Base-by-base conservation (phyloP, 352 stramenopile species). In the Phytophthora aleatoria region DNA sequence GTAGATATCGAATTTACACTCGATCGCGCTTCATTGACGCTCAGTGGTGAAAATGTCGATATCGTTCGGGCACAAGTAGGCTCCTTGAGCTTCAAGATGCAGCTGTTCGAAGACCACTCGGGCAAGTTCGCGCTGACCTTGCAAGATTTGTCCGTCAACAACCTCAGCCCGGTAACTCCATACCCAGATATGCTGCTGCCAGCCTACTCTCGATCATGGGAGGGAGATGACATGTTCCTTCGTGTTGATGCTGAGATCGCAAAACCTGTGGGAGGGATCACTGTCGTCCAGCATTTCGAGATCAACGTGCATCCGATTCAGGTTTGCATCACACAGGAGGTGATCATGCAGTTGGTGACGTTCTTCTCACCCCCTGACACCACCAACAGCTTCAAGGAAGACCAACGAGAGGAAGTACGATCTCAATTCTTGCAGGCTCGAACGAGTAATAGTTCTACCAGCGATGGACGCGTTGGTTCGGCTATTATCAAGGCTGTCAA, bases 231-330 rank as follows among this genome's bases (percentile, higher is more conserved):
- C 44, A 80, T 74, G 61, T 92, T 94, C 48, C 59, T 95, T 36
- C 82, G 87, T 15, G 49, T 94, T 15, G 83, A 94, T 49, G 82
- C 83, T 10, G 87, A 94, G 50, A 78, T 94, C 15, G 73, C 77
- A n/a, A 75, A 80, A 31, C 82, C 87, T 9, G 73, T 90, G 1
- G 62, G 69, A 28, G 79, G 69, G 1, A 81, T 86, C 33, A 87
- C 77, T 15, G 55, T 95, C 28, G 72, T 95, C 9, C 79, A 92
- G 39, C 87, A 94, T 73, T 93, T 94, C 62, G 85, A 94, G 66
- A 64, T 96, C 28, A 96, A 96, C 33, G 78, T 94, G 2, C 84
- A 92, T 43, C 87, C 87, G 4, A 77, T 96, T n/a, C 84, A 96
- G 64, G 76, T 96, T 30, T 94, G 84, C 51, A 71, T 96, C 43